Percentiles rank a stretch among this genome's conserved stretches.
Evolutionary conservation across 768 basidiomycete species (phyloP).

Genomic region (Leccinum sublutescens): DNA sequence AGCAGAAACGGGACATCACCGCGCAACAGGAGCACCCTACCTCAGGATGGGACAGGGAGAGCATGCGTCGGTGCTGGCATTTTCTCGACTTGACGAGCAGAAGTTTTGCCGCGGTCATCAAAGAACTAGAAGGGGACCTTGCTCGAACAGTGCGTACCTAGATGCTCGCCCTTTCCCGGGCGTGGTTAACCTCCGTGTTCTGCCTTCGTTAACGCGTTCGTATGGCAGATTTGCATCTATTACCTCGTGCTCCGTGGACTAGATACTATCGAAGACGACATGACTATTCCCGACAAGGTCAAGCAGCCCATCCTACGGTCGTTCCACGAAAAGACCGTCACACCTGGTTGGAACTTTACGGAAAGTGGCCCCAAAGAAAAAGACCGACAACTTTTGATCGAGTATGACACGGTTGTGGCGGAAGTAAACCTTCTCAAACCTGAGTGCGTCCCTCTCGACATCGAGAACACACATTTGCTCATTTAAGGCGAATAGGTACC

Average conservation of each 20-base stretch:
- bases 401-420: constrained; percentile 77
- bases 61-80: constrained; percentile 89
- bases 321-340: constrained; percentile 77
- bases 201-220: not conserved
- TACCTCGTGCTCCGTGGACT: constrained; percentile 91
- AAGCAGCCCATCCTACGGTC: constrained; percentile 85
- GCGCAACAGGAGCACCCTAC: constrained; percentile 67
- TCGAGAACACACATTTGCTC: not conserved
- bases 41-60: constrained; percentile 82
- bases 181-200: not conserved
- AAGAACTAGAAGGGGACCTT: constrained; percentile 93
- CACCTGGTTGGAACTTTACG: constrained; percentile 84
- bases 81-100: constrained; percentile 87
- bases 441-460: constrained; percentile 39
- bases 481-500: constrained; percentile 48
- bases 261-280: constrained; percentile 99
- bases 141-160: constrained; percentile 75
- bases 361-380: constrained; percentile 85
- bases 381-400: constrained; percentile 79
- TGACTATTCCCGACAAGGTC: constrained; percentile 83
- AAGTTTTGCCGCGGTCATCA: constrained; percentile 91
- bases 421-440: constrained; percentile 72
- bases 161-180: not conserved
- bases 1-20: constrained; percentile 80
- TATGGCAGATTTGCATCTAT: constrained; percentile 83